A percentile compares a stretch with the other conserved stretches of the same genome.
These are phyloP conservation scores for Xenoacremonium recifei DNA, from an alignment of 2,329 filamentous ascomycete species.

Conservation along the genomic window DNA sequence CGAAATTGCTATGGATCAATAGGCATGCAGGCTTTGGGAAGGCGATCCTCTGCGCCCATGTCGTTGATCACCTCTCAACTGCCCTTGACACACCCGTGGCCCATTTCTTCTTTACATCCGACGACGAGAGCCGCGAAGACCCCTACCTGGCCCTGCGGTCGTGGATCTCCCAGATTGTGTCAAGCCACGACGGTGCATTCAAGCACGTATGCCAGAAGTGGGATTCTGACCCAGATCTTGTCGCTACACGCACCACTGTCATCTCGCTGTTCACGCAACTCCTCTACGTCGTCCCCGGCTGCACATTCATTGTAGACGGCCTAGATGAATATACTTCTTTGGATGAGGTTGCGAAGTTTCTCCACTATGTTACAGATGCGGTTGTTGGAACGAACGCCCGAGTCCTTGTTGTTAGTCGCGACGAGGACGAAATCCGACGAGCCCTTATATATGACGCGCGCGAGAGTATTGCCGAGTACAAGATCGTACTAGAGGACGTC, in stretches of 20 bases:
- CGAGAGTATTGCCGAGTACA: conserved; percentile 2
- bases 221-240: no score
- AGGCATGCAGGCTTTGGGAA: conserved; percentile 31
- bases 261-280: no score
- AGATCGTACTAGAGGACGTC: conserved; percentile 16
- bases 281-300: no score
- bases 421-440: conserved; percentile 21
- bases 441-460: background rate
- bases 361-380: conserved; percentile 9
- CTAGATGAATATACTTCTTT: conserved; percentile 31
- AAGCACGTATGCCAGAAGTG: no score
- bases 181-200: no score
- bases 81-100: conserved; percentile 4
- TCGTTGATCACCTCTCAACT: conserved; percentile 22
- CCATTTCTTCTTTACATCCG: conserved; percentile 34
- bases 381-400: conserved; percentile 8
- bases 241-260: no score
- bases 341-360: conserved; percentile 12
- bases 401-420: conserved; percentile 26
- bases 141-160: conserved; percentile 26
- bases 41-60: conserved; percentile 29
- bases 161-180: conserved; percentile 28
- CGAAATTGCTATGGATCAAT: conserved; percentile 30
- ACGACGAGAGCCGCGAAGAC: conserved; percentile 20
- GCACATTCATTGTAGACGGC: conserved; percentile 29